Base-by-base conservation (phyloP, 2,329 filamentous ascomycete species). In the Gliomastix tumulicola region DNA sequence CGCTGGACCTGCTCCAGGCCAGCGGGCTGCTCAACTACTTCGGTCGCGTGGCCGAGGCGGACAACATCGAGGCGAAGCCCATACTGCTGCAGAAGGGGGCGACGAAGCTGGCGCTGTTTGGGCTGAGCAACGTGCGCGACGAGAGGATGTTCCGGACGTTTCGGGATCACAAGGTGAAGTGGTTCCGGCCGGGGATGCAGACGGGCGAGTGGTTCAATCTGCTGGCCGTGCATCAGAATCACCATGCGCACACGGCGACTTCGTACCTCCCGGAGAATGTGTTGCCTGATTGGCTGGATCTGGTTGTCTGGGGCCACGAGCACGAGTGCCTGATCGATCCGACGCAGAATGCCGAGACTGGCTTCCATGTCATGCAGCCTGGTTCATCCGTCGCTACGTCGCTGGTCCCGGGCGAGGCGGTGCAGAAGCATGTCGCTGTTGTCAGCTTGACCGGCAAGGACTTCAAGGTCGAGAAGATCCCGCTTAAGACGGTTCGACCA, bases 331-430 rank as follows among this genome's bases (percentile, higher is more conserved):
- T 90, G 7, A 94, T 98, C 44, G 81, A 95, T 31, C 92, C 92
- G 1, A 66, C 69, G 2, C 69, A 79, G 32, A 98, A 97, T 49
- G 77, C 84, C 0, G 88, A 95, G 51, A 95, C 83, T 33, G 84
- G 83, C 1, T 98, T 98, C 49, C 80, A 92, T 48, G 90, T 98
- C 44, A 96, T 98, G 78, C 92, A 98, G 51, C 92, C 92, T 1
- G 92, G 92, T 1, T 98, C 92, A 0, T 97, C 92, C 0, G 84
- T 98, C 1, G 92, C 90, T 1, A 98, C 92, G 2, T 97, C 92
- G 1, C 68, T 98, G 0, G 81, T 92, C 8, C 83, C 85, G 0
- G 89, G 89, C 20, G 92, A 98, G 61, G 86, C 92, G 1, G 87
- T 88, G 2, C 70, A 87, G 7, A 98, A 98, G 55, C 85, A 97